Base-by-base conservation (phyloP, 2,329 filamentous ascomycete genomes). In the Sclerotiophoma versabilis region DNA sequence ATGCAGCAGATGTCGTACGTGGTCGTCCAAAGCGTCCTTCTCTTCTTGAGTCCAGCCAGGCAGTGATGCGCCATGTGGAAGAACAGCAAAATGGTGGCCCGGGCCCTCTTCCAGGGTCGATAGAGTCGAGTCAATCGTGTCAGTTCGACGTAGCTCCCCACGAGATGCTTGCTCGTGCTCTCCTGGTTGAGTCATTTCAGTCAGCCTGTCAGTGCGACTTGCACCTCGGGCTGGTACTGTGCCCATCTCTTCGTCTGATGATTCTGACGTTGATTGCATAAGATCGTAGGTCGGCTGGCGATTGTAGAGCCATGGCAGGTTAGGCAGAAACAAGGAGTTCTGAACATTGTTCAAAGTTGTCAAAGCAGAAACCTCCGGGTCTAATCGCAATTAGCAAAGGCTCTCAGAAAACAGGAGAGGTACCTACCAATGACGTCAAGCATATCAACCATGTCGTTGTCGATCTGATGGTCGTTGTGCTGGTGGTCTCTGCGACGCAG, bases 321-420 rank as follows among this genome's bases (percentile, higher is more conserved):
- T 88, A 0, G 92, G 92, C 1, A 96, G 79, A 73, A 96, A 96
- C 2, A 96, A 84, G 0, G 91, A 95, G 71, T 96, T 96, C 69
- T 96, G 91, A n/a, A 96, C 87, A 68, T 96, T 96, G 43, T 91
- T 96, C 9, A 96, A 83, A 5, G 91, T 93, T 0, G 90, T 91
- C 5, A 96, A 78, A 0, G 91, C 90, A 22, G 90, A 86, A 2
- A 96, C 87, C 76, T 95, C 90, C 36, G 91, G 91, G 63, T 96
- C 91, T 92, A 58, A 26, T 34, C 1, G 11, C 6, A 79, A 71
- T 62, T 75, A 64, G 60, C 39, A 17, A 26, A 37, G 14, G 15
- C 34, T 19, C 38, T 25, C 30, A 29, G 11, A 51, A 12, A 10
- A 17, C 36, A 30, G 14, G 14, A 25, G 20, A 38, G n/a, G 19